These are phyloP conservation scores for Parachaetomium inaequale DNA, from an alignment of 495 filamentous ascomycete species.

Conservation along the genomic window DNA sequence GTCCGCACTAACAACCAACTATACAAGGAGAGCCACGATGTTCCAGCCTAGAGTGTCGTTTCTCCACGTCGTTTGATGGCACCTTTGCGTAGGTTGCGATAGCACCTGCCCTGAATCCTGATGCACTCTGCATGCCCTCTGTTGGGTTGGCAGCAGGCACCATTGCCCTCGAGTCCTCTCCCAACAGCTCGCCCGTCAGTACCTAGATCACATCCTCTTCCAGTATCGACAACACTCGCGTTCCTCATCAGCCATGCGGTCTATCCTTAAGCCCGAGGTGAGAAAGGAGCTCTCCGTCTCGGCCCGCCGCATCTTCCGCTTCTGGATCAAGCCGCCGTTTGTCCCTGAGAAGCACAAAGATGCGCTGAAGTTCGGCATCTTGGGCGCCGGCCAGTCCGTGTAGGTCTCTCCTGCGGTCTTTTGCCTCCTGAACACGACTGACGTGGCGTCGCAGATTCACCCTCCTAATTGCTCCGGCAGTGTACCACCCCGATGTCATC, in stretches of 20 bases:
- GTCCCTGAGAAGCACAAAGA: conserved; percentile 29
- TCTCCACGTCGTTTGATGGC: too few species aligned
- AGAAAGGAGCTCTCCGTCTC: not conserved
- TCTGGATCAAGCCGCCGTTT: not conserved
- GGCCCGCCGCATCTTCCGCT: not conserved
- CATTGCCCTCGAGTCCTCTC: too few species aligned
- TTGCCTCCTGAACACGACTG: not conserved
- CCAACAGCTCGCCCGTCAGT: not conserved
- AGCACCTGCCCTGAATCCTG: too few species aligned
- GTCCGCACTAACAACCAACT: too few species aligned
- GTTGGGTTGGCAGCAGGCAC: too few species aligned
- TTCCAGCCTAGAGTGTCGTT: too few species aligned
- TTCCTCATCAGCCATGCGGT: not conserved
- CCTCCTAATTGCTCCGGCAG: conserved; percentile 55
- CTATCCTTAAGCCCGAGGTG: not conserved
- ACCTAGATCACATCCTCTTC: not conserved
- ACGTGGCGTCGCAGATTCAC: conserved; percentile 39
- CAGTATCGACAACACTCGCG: not conserved
- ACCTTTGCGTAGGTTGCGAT: too few species aligned
- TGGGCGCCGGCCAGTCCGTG: conserved; percentile 50
- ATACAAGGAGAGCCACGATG: not conserved
- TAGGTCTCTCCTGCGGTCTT: conserved; percentile 20
- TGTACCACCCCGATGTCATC: conserved; percentile 56
- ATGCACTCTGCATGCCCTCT: too few species aligned
- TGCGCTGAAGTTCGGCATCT: conserved; percentile 45